Conservation (phyloP, 371 early-diverging fungal genomes). For the Mortierella sp. region DNA sequence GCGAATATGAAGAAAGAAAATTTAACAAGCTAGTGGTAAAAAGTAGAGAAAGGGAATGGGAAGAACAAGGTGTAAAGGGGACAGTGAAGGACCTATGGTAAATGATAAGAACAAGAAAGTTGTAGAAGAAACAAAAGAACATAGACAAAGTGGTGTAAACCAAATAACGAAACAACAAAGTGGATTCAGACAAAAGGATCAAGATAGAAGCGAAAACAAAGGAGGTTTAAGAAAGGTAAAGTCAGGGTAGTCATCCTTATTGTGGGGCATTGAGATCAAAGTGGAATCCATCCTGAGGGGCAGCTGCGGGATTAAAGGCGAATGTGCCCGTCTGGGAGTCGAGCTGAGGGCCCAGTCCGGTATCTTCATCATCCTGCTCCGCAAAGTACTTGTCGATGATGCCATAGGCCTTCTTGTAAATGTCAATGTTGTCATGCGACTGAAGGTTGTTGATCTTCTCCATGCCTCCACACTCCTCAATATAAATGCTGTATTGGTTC, state of each 20-base stretch:
- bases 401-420: constrained; percentile 93
- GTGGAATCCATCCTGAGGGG: constrained; percentile 80
- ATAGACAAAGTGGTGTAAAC: background rate
- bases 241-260: background rate
- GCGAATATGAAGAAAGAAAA: background rate
- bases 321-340: constrained; percentile 76
- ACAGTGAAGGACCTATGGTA: background rate
- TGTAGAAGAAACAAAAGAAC: background rate
- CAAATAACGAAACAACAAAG: background rate
- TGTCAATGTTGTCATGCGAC: constrained; percentile 90
- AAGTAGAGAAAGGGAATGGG: background rate
- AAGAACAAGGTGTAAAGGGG: background rate
- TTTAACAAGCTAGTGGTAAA: background rate
- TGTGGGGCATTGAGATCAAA: constrained; percentile 59
- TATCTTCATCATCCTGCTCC: constrained; percentile 86
- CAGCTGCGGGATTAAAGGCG: constrained; percentile 70
- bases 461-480: constrained; percentile 94
- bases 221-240: no score
- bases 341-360: constrained; percentile 71
- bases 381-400: constrained; percentile 95
- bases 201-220: no score
- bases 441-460: constrained; percentile 93
- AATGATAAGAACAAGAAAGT: background rate
- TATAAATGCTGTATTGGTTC: constrained; percentile 84
- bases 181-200: no score